Conservation (phyloP, 2,329 filamentous ascomycete species). For the Pseudogymnoascus verrucosus region DNA sequence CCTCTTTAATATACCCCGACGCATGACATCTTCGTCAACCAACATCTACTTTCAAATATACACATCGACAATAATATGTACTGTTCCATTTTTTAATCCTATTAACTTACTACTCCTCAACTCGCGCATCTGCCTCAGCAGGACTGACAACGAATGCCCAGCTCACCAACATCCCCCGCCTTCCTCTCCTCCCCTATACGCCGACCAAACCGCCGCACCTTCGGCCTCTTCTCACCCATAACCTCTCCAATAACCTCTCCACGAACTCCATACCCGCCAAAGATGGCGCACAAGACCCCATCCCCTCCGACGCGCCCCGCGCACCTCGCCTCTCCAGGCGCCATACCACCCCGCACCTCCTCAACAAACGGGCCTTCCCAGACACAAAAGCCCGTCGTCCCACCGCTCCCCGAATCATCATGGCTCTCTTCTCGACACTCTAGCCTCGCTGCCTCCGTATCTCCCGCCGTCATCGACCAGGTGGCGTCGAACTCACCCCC, state of each 20-base stretch:
- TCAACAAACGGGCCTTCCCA: constrained; percentile 40
- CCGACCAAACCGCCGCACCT: background rate
- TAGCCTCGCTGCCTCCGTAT: constrained; percentile 13
- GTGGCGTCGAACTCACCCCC: constrained; percentile 14
- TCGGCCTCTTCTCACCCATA: background rate
- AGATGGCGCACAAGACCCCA: background rate
- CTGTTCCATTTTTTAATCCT: background rate
- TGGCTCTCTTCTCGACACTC: background rate
- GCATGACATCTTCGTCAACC: background rate
- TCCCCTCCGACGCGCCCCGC: background rate
- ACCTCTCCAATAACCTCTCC: background rate
- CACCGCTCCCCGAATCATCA: constrained; percentile 45
- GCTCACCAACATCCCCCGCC: background rate
- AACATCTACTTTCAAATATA: background rate
- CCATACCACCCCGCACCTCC: constrained; percentile 66
- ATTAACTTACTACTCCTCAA: background rate
- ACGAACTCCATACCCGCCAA: background rate
- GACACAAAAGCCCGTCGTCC: constrained; percentile 33
- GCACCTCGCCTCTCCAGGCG: constrained; percentile 44
- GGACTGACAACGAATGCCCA: background rate
- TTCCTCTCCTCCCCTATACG: background rate
- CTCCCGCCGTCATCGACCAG: constrained; percentile 9
- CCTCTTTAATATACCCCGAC: background rate
- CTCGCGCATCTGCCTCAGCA: background rate
- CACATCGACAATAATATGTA: background rate